Evolutionary conservation across 192 early-diverging fungal species (phyloP).

Genomic region (Coemansia sp.): DNA sequence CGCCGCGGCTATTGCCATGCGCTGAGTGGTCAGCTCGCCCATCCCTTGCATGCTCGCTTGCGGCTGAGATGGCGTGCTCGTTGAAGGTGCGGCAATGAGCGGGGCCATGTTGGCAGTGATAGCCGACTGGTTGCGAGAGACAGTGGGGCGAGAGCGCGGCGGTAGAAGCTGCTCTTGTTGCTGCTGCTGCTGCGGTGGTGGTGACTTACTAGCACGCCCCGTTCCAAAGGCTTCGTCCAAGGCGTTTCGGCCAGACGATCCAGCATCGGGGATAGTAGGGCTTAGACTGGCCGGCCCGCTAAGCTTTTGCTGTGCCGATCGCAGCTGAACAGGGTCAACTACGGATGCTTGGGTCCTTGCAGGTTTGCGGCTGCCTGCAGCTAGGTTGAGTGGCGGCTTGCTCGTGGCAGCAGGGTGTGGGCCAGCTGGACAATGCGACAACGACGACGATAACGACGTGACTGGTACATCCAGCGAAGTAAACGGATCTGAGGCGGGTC

Average conservation of each 20-base stretch:
- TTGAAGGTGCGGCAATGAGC: background rate
- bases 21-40: constrained; percentile 35
- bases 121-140: constrained; percentile 10
- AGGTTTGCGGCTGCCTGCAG: constrained; percentile 28
- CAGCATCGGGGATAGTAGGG: background rate
- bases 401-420: background rate
- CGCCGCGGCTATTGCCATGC: constrained; percentile 44
- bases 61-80: background rate
- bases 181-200: background rate
- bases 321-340: constrained; percentile 50
- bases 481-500: constrained; percentile 13
- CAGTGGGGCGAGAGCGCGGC: constrained; percentile 32
- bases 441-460: background rate
- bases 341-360: constrained; percentile 27
- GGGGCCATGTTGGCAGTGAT: background rate
- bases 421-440: background rate
- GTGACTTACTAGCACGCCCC: background rate
- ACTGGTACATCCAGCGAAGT: constrained; percentile 17
- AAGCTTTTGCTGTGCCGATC: constrained; percentile 41
- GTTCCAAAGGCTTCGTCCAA: constrained; percentile 38
- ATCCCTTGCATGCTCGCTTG: constrained; percentile 2
- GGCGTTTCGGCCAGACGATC: constrained; percentile 11
- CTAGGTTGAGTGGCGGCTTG: constrained; percentile 45
- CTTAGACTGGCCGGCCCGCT: constrained; percentile 14
- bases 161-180: constrained; percentile 12